Evolutionary conservation across 2,329 filamentous ascomycete species (phyloP).

Genomic region (Juglanconis juglandina): DNA sequence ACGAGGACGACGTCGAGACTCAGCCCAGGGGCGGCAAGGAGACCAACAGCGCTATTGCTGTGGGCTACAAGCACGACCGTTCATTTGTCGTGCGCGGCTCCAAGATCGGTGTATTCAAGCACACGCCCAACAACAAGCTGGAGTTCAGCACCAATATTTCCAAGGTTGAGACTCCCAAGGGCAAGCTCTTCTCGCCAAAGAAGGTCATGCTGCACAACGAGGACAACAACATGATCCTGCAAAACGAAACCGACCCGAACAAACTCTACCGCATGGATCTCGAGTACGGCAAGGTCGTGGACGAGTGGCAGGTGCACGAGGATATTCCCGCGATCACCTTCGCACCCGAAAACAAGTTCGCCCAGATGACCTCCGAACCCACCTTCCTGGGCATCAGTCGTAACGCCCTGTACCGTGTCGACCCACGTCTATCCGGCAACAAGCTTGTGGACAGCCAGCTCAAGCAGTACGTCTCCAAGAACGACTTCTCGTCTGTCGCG

Average conservation of each 20-base stretch:
- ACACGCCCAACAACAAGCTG: conserved; percentile 85
- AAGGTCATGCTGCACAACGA: conserved; percentile 96
- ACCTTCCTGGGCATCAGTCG: conserved; percentile 91
- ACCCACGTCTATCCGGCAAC: conserved; percentile 82
- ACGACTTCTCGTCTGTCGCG: conserved; percentile 90
- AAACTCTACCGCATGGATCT: conserved; percentile 96
- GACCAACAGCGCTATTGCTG: conserved; percentile 89
- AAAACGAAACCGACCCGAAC: conserved; percentile 79
- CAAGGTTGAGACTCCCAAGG: conserved; percentile 84
- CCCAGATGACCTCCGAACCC: conserved; percentile 93
- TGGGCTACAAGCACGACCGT: conserved; percentile 94
- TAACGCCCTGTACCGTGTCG: conserved; percentile 90
- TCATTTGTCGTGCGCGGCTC: conserved; percentile 96
- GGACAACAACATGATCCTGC: conserved; percentile 84
- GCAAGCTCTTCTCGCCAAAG: conserved; percentile 85
- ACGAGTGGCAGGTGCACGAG: conserved; percentile 98
- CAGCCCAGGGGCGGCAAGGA: conserved; percentile 61
- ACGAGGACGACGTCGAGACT: conserved; percentile 77
- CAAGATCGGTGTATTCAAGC: conserved; percentile 98
- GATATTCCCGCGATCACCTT: conserved; percentile 91
- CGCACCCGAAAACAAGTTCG: conserved; percentile 94
- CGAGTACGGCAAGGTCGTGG: conserved; percentile 94
- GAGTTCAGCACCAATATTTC: conserved; percentile 98
- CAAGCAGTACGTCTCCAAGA: conserved; percentile 96
- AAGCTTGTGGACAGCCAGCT: conserved; percentile 91